Base-by-base conservation (phyloP, 176 grass and related monocot species). In the Stipa capillata region DNA sequence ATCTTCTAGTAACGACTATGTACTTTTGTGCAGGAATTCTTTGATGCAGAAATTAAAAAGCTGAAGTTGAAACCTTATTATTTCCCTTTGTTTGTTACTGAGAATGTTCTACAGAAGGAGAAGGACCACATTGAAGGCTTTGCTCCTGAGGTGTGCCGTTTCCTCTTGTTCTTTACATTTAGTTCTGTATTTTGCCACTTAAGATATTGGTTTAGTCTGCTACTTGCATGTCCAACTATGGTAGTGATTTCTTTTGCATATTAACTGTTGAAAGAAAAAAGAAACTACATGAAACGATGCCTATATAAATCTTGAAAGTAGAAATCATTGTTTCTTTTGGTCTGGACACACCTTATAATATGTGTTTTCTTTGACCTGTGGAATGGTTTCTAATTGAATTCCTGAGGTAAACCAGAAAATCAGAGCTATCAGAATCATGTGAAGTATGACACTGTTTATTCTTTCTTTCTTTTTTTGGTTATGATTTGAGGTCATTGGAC, bases 51-150 rank as follows among this genome's bases (percentile, higher is more conserved):
- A 83, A 90, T 97, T 52, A 97, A 94, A 54, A 97, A 94, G 78
- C 85, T 94, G 69, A 93, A 93, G 67, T 47, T 94, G 41, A 87
- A 92, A 51, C 87, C 89, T 81, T 79, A 80, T 41, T 97, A 97
- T 87, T 97, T 97, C 21, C 95, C 95, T 67, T 69, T 97, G 76
- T 97, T 94, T 60, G 83, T 97, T 44, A 97, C 89, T 44, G 95
- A 94, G 81, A 90, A 89, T 89, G 92, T 92, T 45, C 80, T 97
- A 13, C 91, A 92, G 39, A 97, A 90, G 73, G 89, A 94, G 63
- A 97, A 97, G 73, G 95, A 92, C 54, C 95, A 97, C 72, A 85
- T 97, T 61, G 95, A 97, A 78, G 89, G 92, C 65, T 97, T 97
- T 83, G 95, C 95, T 73, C 92, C 95, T 28, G 89, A 94, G 94